These are phyloP conservation scores for Pseudogymnoascus sp. DNA, from an alignment of 2,329 filamentous ascomycete genomes.

Conservation along the genomic window DNA sequence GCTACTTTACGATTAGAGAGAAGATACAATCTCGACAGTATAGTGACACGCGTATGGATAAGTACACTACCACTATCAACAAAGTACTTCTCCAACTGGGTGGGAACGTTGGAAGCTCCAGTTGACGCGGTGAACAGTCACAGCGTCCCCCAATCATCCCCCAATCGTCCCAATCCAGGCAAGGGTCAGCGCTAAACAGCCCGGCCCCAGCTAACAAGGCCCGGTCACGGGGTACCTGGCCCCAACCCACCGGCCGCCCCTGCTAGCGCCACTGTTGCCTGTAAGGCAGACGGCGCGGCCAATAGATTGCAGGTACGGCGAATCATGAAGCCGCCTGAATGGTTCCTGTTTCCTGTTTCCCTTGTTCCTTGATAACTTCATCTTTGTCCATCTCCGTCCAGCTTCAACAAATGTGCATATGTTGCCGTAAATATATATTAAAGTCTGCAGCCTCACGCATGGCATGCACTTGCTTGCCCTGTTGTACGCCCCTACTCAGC, in stretches of 20 bases:
- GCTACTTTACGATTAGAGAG: neutral
- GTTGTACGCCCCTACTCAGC: neutral
- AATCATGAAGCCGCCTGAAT: neutral
- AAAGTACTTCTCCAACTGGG: neutral
- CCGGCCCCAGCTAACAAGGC: neutral
- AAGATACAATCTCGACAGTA: neutral
- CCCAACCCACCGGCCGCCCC: neutral
- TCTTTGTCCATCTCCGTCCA: neutral
- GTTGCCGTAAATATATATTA: neutral
- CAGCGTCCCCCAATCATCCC: neutral
- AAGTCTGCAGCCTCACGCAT: neutral
- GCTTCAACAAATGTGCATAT: neutral
- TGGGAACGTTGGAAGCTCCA: neutral
- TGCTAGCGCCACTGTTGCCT: neutral
- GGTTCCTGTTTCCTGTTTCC: neutral
- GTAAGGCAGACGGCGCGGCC: neutral
- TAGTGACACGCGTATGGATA: neutral
- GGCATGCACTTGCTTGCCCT: neutral
- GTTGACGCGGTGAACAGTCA: conserved; percentile 1
- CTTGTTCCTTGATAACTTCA: neutral
- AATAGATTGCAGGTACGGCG: neutral
- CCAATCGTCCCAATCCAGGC: neutral
- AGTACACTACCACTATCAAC: neutral
- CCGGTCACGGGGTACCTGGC: conserved; percentile 3
- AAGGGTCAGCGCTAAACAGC: neutral